Conservation (phyloP, 2,329 filamentous ascomycete species). For the Paracoccidioides brasiliensis region DNA sequence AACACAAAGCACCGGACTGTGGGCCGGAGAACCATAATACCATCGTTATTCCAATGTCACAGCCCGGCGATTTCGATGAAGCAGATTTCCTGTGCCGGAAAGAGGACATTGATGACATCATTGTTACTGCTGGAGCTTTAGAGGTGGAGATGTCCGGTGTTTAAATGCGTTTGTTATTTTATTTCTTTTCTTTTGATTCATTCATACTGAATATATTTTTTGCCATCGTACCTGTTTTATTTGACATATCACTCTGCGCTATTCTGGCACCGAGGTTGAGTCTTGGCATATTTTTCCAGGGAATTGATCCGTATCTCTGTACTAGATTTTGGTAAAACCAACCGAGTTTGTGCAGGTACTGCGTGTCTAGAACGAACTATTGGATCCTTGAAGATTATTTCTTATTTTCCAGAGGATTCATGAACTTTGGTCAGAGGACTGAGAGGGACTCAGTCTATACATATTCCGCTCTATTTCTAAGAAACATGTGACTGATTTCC, state of each 20-base stretch:
- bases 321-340: too few species aligned
- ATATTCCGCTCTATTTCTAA: too few species aligned
- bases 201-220: neutral
- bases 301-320: too few species aligned
- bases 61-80: constrained; percentile 31
- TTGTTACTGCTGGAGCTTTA: constrained; percentile 11
- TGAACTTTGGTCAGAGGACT: too few species aligned
- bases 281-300: too few species aligned
- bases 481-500: too few species aligned
- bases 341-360: too few species aligned
- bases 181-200: neutral
- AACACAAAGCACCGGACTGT: constrained; percentile 14
- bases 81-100: constrained; percentile 31
- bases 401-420: too few species aligned
- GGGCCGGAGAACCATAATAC: constrained; percentile 9
- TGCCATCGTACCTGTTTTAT: neutral
- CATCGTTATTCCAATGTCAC: constrained; percentile 5
- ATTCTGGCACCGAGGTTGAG: neutral
- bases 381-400: too few species aligned
- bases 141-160: constrained; percentile 25
- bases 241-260: too few species aligned
- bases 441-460: too few species aligned
- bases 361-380: too few species aligned
- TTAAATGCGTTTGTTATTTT: constrained; percentile 5
- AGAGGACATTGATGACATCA: constrained; percentile 25